Evolutionary conservation across 176 grass and related monocot genomes (phyloP), one percentile per base, ranked within the genome.

Genomic region (Hordeum marinum): DNA sequence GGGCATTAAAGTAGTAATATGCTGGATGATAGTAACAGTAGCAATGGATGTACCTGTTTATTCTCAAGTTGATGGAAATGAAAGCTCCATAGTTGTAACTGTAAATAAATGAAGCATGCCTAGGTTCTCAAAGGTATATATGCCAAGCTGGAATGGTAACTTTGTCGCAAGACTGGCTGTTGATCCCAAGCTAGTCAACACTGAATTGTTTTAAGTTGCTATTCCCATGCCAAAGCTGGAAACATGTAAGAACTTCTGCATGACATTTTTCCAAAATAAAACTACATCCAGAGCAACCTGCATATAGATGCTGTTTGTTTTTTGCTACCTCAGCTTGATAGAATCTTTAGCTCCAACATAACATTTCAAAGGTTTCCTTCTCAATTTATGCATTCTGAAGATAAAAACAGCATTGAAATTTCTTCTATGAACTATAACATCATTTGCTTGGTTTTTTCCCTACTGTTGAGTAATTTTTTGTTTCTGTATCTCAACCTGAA

Each of bases 371-470:
- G 31, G 63, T 64, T 20, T 17, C 6, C 20, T 77, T 34, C 25
- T 71, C 5, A 71, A 7, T 77, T 85, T 62, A 41, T 77, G 9
- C 75, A 68, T 81, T 63, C 69, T 70, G 20, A 82, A 85, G 34
- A 70, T 63, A 6, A 29, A 63, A 62, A 35, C 26, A 18, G 5
- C 60, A 37, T 72, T 31, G 32, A 54, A 48, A 14, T 77, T 69
- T 77, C 41, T 34, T 58, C 24, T 39, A 8, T 68, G 7, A 21
- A 48, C 40, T 37, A 9, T 15, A 70, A 50, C 24, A 41, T 64
- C 12, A 37, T 81, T 17, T 18, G 14, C 24, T 78, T 43, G 15
- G 48, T 5, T 52, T 52, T 74, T 65, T 62, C 21, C 65, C 27
- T 50, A 8, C 31, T 36, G 17, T 32, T 11, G 18, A 41, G 6